These are phyloP conservation scores for Cenchrus purpureus DNA, from an alignment of 176 grass and related monocot genomes.

Conservation along the genomic window DNA sequence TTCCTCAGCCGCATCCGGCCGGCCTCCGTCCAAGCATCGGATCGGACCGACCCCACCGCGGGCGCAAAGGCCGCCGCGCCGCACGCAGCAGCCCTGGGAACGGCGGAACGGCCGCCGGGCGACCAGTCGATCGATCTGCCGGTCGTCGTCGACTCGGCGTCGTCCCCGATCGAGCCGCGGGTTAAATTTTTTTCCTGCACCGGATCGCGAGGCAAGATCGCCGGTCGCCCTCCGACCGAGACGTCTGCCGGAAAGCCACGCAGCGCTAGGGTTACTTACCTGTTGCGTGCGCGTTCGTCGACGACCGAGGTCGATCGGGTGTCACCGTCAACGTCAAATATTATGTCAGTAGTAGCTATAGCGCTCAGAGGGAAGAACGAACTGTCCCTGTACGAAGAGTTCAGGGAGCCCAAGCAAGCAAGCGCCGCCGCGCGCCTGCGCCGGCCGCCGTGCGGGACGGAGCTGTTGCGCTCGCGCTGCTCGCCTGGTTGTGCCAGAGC, in stretches of 20 bases:
- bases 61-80: background rate
- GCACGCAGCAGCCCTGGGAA: background rate
- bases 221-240: background rate
- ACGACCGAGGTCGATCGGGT: too few relatives aligned
- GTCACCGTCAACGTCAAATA: too few relatives aligned
- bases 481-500: too few relatives aligned
- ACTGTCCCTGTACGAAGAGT: conserved; percentile 35
- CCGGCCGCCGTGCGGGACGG: background rate
- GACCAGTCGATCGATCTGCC: too few relatives aligned
- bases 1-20: background rate
- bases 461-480: conserved; percentile 13
- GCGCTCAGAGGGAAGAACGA: background rate
- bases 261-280: too few relatives aligned
- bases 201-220: conserved; percentile 23
- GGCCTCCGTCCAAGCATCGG: too few relatives aligned
- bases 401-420: conserved; percentile 42
- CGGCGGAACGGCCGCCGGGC: background rate
- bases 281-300: too few relatives aligned
- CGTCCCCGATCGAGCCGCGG: background rate
- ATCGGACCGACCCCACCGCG: background rate
- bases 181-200: background rate
- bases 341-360: too few relatives aligned
- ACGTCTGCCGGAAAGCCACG: background rate
- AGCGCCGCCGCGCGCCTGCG: background rate
- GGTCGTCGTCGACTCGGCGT: background rate